phyloP scores from a whole-genome alignment of 345 rosid genomes.

The Pistacia vera region DNA sequence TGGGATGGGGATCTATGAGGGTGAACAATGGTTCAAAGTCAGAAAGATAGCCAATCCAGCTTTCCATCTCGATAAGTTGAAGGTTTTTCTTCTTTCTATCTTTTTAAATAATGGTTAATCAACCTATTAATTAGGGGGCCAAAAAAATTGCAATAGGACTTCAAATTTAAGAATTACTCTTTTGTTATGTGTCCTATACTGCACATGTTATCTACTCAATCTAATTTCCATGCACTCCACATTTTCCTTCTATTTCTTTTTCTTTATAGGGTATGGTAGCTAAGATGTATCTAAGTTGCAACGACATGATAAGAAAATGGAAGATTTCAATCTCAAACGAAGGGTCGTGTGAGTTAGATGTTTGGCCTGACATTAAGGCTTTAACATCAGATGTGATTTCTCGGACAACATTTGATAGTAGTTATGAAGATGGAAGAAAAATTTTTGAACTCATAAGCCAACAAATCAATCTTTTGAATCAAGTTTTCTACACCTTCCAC shows the following conservation, averaged over 20 bases:
- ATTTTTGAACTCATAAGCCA: conserved; percentile 57
- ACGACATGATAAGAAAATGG: conserved; percentile 38
- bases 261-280: conserved; percentile 15
- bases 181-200: too few species aligned
- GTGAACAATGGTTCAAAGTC: conserved; percentile 12
- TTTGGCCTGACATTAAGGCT: conserved; percentile 25
- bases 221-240: too few species aligned
- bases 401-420: conserved; percentile 62
- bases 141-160: too few species aligned
- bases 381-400: conserved; percentile 45
- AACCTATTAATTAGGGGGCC: too few species aligned
- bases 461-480: conserved; percentile 37
- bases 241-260: neutral
- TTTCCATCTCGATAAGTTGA: conserved; percentile 6
- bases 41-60: conserved; percentile 16
- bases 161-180: too few species aligned
- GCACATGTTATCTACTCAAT: too few species aligned
- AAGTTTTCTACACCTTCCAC: conserved; percentile 33
- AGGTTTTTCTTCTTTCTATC: neutral
- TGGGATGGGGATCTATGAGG: neutral
- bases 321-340: neutral
- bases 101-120: too few species aligned
- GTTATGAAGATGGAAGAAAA: conserved; percentile 68
- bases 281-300: conserved; percentile 25
- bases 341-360: conserved; percentile 22